Conservation (phyloP, 495 filamentous ascomycete genomes). For the Penicillium malachiteum region DNA sequence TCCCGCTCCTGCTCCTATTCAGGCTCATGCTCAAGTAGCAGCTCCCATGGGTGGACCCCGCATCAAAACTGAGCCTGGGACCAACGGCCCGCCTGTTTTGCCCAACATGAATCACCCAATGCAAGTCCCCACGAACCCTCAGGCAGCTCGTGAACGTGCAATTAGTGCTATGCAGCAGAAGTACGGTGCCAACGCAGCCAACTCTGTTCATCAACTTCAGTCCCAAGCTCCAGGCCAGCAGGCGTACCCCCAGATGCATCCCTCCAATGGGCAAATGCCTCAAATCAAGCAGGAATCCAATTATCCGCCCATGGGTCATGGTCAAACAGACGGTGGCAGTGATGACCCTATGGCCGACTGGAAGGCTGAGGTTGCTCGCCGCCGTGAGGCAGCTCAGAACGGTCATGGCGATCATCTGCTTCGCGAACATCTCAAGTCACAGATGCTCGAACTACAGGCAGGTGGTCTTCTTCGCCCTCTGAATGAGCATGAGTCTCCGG, state of each 20-base stretch:
- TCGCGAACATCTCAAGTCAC: slow-evolving; percentile 47
- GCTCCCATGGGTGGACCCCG: slow-evolving; percentile 40
- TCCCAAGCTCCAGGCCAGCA: slow-evolving; percentile 45
- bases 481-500: slow-evolving; percentile 34
- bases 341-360: slow-evolving; percentile 49
- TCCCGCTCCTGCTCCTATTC: background rate
- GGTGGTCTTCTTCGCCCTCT: slow-evolving; percentile 78
- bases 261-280: slow-evolving; percentile 46
- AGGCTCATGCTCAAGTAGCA: slow-evolving; percentile 5
- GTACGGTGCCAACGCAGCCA: slow-evolving; percentile 69
- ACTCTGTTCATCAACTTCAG: slow-evolving; percentile 66
- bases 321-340: slow-evolving; percentile 74
- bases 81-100: slow-evolving; percentile 47
- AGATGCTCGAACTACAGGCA: slow-evolving; percentile 68
- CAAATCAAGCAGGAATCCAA: slow-evolving; percentile 50
- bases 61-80: slow-evolving; percentile 76
- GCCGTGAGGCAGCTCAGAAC: slow-evolving; percentile 58
- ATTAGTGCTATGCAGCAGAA: slow-evolving; percentile 64
- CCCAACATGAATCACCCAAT: slow-evolving; percentile 37
- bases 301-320: slow-evolving; percentile 43
- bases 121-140: slow-evolving; percentile 36
- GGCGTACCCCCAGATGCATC: slow-evolving; percentile 42
- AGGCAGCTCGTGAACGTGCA: slow-evolving; percentile 65
- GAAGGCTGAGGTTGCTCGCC: slow-evolving; percentile 57
- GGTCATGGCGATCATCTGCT: slow-evolving; percentile 53